These are phyloP conservation scores for Blastocystis sp. DNA, from an alignment of 352 stramenopile genomes.

Conservation along the genomic window DNA sequence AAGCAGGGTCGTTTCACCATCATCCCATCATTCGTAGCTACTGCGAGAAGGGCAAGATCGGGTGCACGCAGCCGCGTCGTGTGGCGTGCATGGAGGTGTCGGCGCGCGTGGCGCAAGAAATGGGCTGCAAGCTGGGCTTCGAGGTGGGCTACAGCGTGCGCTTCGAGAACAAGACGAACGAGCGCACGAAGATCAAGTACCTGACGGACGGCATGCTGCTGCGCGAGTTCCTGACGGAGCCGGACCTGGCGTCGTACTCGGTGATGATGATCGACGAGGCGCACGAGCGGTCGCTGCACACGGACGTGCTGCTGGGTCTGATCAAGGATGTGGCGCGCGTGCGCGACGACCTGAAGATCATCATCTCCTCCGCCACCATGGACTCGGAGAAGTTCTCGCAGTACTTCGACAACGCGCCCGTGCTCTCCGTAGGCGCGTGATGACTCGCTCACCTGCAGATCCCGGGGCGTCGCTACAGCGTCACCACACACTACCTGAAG, in stretches of 20 bases:
- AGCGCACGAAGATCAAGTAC: conserved; percentile 96
- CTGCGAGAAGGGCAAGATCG: conserved; percentile 88
- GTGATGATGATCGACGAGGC: conserved; percentile 99
- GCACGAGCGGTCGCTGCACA: conserved; percentile 96
- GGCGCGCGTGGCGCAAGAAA: conserved; percentile 95
- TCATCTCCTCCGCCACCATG: conserved; percentile 93
- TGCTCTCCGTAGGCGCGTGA: conserved; percentile 86
- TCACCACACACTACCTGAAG: conserved; percentile 65
- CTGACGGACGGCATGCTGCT: conserved; percentile 99
- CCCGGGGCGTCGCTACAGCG: conserved; percentile 43
- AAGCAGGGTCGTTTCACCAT: conserved; percentile 38
- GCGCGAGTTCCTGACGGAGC: conserved; percentile 96
- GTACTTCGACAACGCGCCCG: conserved; percentile 97
- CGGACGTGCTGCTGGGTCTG: conserved; percentile 97
- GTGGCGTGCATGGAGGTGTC: conserved; percentile 99
- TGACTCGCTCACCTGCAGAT: conserved; percentile 18
- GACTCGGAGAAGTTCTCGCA: conserved; percentile 97
- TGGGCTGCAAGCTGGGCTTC: conserved; percentile 93
- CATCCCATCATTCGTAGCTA: conserved; percentile 80
- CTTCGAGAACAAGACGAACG: conserved; percentile 98
- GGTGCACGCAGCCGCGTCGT: conserved; percentile 90
- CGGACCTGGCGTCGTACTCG: conserved; percentile 87
- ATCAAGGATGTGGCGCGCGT: conserved; percentile 97
- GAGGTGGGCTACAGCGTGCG: conserved; percentile 98
- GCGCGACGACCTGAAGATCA: conserved; percentile 94